Evolutionary conservation across 2,329 filamentous ascomycete genomes (phyloP).

Genomic region (Drechslerella stenobrocha): DNA sequence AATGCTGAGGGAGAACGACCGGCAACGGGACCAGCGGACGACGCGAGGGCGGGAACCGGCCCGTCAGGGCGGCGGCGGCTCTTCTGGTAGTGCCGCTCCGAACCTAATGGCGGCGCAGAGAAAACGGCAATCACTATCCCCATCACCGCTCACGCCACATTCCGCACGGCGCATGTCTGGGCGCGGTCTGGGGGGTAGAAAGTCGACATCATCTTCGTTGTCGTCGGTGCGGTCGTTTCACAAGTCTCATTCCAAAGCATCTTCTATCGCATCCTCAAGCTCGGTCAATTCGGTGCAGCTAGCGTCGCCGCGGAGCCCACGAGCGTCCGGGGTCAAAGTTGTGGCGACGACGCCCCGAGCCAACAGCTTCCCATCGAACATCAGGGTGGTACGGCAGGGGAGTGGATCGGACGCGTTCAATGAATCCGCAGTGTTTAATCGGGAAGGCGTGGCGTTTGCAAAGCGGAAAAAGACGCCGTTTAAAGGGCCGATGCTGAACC

Average conservation of each 20-base stretch:
- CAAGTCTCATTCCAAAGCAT: conserved; percentile 89
- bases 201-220: conserved; percentile 93
- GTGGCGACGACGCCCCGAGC: conserved; percentile 79
- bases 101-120: conserved; percentile 55
- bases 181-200: conserved; percentile 78
- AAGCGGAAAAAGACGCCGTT: conserved; percentile 80
- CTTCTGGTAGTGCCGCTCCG: conserved; percentile 20
- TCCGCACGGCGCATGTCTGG: conserved; percentile 83
- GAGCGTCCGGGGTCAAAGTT: conserved; percentile 91
- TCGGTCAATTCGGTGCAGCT: conserved; percentile 69
- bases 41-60: conserved; percentile 26
- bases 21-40: conserved; percentile 26
- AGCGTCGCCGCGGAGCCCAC: conserved; percentile 71
- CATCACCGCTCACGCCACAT: conserved; percentile 82
- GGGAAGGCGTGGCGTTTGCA: conserved; percentile 70
- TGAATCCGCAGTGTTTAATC: conserved; percentile 59
- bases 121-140: conserved; percentile 79
- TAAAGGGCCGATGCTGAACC: conserved; percentile 73
- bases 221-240: conserved; percentile 92
- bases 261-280: conserved; percentile 76
- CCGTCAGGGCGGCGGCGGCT: conserved; percentile 18
- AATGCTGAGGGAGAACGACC: conserved; percentile 37
- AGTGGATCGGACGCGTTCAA: conserved; percentile 53
- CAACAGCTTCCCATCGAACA: conserved; percentile 76
- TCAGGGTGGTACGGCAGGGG: conserved; percentile 72